These are phyloP conservation scores for Alternaria incomplexa DNA, from an alignment of 2,329 filamentous ascomycete species.

Conservation along the genomic window DNA sequence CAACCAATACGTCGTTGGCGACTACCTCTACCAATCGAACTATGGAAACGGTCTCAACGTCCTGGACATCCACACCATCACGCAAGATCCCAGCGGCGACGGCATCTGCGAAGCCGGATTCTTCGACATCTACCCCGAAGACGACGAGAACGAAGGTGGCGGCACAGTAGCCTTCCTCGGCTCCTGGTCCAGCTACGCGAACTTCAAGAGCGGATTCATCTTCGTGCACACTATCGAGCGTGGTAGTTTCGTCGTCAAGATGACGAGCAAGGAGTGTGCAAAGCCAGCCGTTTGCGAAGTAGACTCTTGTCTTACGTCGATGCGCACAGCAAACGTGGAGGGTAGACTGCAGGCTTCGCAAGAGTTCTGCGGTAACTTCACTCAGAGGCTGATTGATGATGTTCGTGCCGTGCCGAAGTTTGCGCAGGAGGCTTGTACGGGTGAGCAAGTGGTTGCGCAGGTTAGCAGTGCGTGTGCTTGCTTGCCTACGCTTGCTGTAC, in stretches of 20 bases:
- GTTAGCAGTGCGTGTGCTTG: constrained; percentile 35
- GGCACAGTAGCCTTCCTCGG: constrained; percentile 49
- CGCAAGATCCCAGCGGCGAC: constrained; percentile 42
- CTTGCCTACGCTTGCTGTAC: constrained; percentile 29
- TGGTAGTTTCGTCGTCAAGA: constrained; percentile 42
- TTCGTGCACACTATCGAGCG: constrained; percentile 47
- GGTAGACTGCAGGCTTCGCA: constrained; percentile 22
- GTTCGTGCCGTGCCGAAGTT: constrained; percentile 23
- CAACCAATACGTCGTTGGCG: constrained; percentile 52
- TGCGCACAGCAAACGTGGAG: constrained; percentile 29
- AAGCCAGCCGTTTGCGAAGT: constrained; percentile 29
- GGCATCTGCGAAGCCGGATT: constrained; percentile 49
- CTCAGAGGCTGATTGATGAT: constrained; percentile 22
- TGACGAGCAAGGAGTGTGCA: constrained; percentile 28
- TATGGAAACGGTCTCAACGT: constrained; percentile 49
- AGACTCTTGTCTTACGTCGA: constrained; percentile 20
- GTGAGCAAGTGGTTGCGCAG: constrained; percentile 18
- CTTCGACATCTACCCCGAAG: constrained; percentile 51
- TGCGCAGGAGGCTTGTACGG: constrained; percentile 22
- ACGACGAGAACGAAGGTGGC: constrained; percentile 43
- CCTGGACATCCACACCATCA: constrained; percentile 46
- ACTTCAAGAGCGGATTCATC: constrained; percentile 42
- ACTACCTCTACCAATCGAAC: constrained; percentile 48
- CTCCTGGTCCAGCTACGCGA: constrained; percentile 48
- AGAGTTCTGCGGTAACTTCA: constrained; percentile 27